These are phyloP conservation scores for Saturnispora hagleri DNA, from an alignment of 805 yeast species.

Conservation along the genomic window DNA sequence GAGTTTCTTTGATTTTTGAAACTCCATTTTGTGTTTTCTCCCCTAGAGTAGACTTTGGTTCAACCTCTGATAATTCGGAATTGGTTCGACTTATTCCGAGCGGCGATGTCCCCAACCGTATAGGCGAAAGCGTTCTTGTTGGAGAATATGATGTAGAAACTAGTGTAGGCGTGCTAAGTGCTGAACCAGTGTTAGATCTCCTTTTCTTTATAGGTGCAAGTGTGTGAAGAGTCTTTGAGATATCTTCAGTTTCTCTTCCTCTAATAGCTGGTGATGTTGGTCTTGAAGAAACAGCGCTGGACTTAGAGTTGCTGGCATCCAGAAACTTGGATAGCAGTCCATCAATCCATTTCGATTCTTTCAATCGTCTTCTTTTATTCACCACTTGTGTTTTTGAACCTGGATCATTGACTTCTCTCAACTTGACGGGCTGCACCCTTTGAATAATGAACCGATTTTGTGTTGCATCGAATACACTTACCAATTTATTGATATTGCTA, in stretches of 20 bases:
- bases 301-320: not conserved
- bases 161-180: not conserved
- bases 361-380: not conserved
- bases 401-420: not conserved
- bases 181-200: conserved; percentile 1
- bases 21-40: not conserved
- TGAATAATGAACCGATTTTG: conserved; percentile 1
- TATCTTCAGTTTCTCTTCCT: conserved; percentile 1
- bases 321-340: not conserved
- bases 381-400: not conserved
- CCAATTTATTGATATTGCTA: not conserved
- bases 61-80: not conserved
- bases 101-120: conserved; percentile 6
- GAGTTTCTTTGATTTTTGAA: not conserved
- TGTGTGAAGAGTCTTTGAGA: not conserved
- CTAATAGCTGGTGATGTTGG: not conserved
- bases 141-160: not conserved
- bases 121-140: not conserved
- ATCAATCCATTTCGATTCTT: not conserved
- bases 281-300: not conserved
- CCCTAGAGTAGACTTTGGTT: not conserved
- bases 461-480: conserved; percentile 1
- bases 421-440: not conserved
- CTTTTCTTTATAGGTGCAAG: conserved; percentile 1
- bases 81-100: not conserved